Conservation (phyloP, 495 filamentous ascomycete species). For the Penicillium longicatenatum region DNA sequence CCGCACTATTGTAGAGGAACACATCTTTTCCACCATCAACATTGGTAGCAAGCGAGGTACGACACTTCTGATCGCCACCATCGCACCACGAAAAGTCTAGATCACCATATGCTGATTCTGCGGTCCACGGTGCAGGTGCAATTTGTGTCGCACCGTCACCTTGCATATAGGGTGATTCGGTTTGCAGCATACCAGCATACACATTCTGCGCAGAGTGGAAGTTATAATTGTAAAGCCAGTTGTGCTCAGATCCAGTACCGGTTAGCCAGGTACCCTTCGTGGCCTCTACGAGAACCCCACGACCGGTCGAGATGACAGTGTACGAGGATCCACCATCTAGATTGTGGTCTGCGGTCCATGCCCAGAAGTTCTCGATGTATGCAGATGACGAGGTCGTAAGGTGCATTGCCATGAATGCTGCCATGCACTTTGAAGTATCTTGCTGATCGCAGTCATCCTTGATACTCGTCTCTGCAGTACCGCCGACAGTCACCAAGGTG, state of each 20-base stretch:
- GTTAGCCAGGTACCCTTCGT: slow-evolving; percentile 45
- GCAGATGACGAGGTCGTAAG: slow-evolving; percentile 49
- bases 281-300: slow-evolving; percentile 52
- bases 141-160: slow-evolving; percentile 30
- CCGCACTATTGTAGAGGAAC: slow-evolving; percentile 53
- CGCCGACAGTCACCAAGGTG: slow-evolving; percentile 52
- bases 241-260: slow-evolving; percentile 46
- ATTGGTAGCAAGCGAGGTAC: slow-evolving; percentile 38
- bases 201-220: slow-evolving; percentile 50
- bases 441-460: slow-evolving; percentile 40
- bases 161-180: slow-evolving; percentile 53
- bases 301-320: slow-evolving; percentile 51
- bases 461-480: slow-evolving; percentile 45
- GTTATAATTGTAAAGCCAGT: slow-evolving; percentile 55
- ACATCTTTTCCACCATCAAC: slow-evolving; percentile 48
- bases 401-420: slow-evolving; percentile 56
- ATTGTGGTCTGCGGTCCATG: slow-evolving; percentile 60
- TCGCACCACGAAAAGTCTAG: slow-evolving; percentile 42
- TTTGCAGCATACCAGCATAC: slow-evolving; percentile 46
- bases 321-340: slow-evolving; percentile 40
- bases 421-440: slow-evolving; percentile 40
- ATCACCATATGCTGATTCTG: slow-evolving; percentile 40
- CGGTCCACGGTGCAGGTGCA: slow-evolving; percentile 48
- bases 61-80: slow-evolving; percentile 35
- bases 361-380: slow-evolving; percentile 64